phyloP scores from a whole-genome alignment of 163 green algal genomes.

The Chloroidium sp. region DNA sequence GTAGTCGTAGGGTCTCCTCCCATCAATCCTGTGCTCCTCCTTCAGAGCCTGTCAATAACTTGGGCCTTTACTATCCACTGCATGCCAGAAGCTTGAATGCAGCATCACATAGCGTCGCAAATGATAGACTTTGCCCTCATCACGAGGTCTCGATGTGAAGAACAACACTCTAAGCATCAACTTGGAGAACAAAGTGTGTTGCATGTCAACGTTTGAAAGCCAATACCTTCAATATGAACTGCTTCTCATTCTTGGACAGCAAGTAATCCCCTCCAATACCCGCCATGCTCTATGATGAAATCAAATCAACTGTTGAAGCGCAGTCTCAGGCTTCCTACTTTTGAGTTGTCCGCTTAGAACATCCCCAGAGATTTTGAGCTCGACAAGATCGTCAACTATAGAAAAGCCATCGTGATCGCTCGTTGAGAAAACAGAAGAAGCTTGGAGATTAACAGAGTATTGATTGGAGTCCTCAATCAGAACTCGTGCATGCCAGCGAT shows the following conservation, averaged over 20 bases:
- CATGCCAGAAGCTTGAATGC: background rate
- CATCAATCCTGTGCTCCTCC: conserved; percentile 54
- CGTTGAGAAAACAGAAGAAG: no score
- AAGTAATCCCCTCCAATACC: no score
- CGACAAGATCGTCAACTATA: no score
- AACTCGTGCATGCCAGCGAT: no score
- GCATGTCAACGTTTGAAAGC: background rate
- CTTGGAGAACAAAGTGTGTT: background rate
- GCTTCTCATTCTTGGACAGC: background rate
- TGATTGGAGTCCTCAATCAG: no score
- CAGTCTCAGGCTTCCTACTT: no score
- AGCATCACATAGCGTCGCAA: background rate
- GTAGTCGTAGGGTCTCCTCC: conserved; percentile 42
- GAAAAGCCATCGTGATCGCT: no score
- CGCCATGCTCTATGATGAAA: no score
- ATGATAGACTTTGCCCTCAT: background rate
- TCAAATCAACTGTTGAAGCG: no score
- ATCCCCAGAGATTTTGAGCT: no score
- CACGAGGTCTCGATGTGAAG: background rate
- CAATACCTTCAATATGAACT: background rate
- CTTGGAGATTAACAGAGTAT: no score
- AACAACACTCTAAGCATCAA: background rate
- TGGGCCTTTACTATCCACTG: background rate
- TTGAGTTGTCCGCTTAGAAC: no score
- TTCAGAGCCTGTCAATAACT: conserved; percentile 42